phyloP scores from a whole-genome alignment of 2,329 filamentous ascomycete species.

The Fusarium gaditjirri region DNA sequence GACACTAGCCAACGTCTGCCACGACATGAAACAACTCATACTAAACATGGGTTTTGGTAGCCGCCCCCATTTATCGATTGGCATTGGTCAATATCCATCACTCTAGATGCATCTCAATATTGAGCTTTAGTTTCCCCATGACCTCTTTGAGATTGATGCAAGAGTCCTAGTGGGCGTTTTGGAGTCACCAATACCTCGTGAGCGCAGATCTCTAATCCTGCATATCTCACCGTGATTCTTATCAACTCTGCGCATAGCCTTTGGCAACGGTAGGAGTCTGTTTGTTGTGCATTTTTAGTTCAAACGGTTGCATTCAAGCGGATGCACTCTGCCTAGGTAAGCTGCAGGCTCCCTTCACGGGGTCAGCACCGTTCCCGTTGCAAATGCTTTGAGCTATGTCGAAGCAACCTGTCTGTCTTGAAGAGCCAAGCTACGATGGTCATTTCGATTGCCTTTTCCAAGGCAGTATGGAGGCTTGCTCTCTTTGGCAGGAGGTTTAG shows the following conservation, averaged over 20 bases:
- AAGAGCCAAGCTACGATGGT: background rate
- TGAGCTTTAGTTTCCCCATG: constrained; percentile 26
- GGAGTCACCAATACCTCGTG: constrained; percentile 7
- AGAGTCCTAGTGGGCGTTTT: constrained; percentile 8
- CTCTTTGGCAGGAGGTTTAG: background rate
- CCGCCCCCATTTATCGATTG: constrained; percentile 12
- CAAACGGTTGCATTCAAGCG: constrained; percentile 9
- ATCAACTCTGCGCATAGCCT: background rate
- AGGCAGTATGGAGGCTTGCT: background rate
- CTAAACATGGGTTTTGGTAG: constrained; percentile 16
- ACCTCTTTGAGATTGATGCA: constrained; percentile 16
- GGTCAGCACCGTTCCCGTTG: constrained; percentile 3
- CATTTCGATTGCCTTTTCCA: background rate
- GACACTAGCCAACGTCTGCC: constrained; percentile 23
- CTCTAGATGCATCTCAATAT: constrained; percentile 15
- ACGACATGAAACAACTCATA: constrained; percentile 27
- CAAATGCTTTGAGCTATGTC: background rate
- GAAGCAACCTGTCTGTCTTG: background rate
- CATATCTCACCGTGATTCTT: constrained; percentile 19
- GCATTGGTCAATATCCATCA: constrained; percentile 4
- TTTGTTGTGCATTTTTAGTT: background rate
- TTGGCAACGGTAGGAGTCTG: background rate
- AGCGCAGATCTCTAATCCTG: constrained; percentile 31
- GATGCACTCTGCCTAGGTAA: background rate
- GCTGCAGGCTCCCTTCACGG: constrained; percentile 6